These are phyloP conservation scores for Colletotrichum lupini DNA, from an alignment of 2,329 filamentous ascomycete genomes.

Conservation along the genomic window DNA sequence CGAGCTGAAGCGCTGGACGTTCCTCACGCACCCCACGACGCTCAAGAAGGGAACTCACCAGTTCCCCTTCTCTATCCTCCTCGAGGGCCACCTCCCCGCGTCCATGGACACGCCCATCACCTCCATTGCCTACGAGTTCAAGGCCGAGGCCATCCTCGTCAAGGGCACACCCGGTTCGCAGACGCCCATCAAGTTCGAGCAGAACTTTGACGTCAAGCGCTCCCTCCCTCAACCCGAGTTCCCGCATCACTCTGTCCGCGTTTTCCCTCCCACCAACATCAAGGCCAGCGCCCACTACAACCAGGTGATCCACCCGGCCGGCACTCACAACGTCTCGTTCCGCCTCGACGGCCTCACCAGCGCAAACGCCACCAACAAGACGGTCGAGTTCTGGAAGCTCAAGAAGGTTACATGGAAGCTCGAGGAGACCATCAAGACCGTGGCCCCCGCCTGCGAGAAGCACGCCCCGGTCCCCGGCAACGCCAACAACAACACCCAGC, in stretches of 20 bases:
- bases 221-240: constrained; percentile 78
- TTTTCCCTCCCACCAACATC: constrained; percentile 96
- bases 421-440: constrained; percentile 84
- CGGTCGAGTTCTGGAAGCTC: constrained; percentile 84
- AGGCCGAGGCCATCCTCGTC: constrained; percentile 71
- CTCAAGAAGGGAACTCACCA: constrained; percentile 71
- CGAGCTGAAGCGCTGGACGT: constrained; percentile 82
- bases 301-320: constrained; percentile 86
- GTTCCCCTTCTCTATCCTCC: constrained; percentile 89
- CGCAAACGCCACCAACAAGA: constrained; percentile 74
- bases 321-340: constrained; percentile 82
- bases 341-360: constrained; percentile 88
- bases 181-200: constrained; percentile 68
- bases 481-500: constrained; percentile 39
- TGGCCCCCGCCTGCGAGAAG: constrained; percentile 82
- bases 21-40: constrained; percentile 69
- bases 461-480: constrained; percentile 63
- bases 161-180: constrained; percentile 45
- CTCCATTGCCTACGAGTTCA: constrained; percentile 82
- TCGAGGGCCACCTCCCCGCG: constrained; percentile 87
- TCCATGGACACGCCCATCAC: constrained; percentile 80
- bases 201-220: constrained; percentile 79
- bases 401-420: constrained; percentile 94
- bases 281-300: constrained; percentile 86
- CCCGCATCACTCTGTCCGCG: constrained; percentile 89